Base-by-base conservation (phyloP, 1,284 basidiomycete species). In the Violaceomyces palustris region DNA sequence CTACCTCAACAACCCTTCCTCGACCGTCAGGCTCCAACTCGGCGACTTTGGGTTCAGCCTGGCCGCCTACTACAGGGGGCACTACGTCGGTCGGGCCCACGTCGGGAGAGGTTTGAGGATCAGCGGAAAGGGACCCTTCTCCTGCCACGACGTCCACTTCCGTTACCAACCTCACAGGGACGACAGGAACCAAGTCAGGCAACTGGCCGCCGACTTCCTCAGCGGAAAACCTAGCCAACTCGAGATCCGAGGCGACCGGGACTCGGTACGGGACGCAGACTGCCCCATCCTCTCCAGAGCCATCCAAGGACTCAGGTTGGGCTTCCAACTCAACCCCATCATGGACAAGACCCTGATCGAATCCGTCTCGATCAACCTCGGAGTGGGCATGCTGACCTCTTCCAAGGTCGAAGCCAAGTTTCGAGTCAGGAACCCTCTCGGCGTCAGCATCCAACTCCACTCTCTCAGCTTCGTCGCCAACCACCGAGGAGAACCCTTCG, bases 1-100 rank as follows among this genome's bases (percentile, higher is more conserved):
- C 19, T 63, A 52, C 34, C 50, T 63, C 38, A 63, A 66, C 46
- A 66, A 66, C 32, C 63, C 63, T 10, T 50, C 49, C 35, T 49
- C 49, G 39, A 40, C 45, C 4, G 37, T 66, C 30, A 38, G 45
- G 39, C 10, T 61, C 18, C 36, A 37, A 7, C 35, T 66, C 21
- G 50, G 51, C 4, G 61, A 64, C 32, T 49, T 58, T 25, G 53
- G 56, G 4, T 37, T 66, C 21, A 55, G 49, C 18, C 54, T 66
- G 50, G 61, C 48, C 9, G 63, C 55, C 15, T 66, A 55, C 25
- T 64, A 55, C 35, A 37, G 49, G 1, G 52, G 60, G 14, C 31
- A 35, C 9, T 61, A 58, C 31, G 52, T 66, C 0, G 63, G 63
- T 23, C 39, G 61, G 27, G 63, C 61, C 5, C 47, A 55, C 27